These are phyloP conservation scores for Vitis rupestris DNA, from an alignment of 164 flowering plant species.

Conservation along the genomic window DNA sequence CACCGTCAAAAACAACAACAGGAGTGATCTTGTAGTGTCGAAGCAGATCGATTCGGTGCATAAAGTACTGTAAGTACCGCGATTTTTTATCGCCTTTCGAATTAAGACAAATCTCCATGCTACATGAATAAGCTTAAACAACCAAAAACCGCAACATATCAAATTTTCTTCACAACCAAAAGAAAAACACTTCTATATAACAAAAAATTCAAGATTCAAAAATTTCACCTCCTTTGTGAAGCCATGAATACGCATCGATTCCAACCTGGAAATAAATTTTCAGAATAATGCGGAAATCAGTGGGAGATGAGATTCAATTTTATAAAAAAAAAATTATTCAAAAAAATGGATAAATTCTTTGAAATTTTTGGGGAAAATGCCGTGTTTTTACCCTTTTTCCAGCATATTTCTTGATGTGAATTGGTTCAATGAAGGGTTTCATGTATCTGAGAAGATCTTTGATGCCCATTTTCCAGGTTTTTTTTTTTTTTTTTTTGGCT, in stretches of 20 bases:
- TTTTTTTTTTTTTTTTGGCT: not conserved
- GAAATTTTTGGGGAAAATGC: not conserved
- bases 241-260: conserved; percentile 91
- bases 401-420: conserved; percentile 70
- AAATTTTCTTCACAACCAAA: not conserved
- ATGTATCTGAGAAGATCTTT: conserved; percentile 75
- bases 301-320: not conserved
- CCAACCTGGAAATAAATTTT: conserved; percentile 55
- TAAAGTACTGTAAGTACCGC: conserved; percentile 63
- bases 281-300: not conserved
- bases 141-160: not conserved
- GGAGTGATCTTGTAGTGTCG: conserved; percentile 64
- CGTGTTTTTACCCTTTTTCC: conserved; percentile 58
- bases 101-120: conserved; percentile 75
- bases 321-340: not conserved
- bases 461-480: conserved; percentile 59
- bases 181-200: not conserved
- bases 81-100: conserved; percentile 44
- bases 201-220: not conserved
- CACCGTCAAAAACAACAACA: conserved; percentile 88
- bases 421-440: conserved; percentile 66
- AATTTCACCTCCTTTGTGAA: conserved; percentile 85
- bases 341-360: not conserved
- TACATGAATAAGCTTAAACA: conserved; percentile 79
- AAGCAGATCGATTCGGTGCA: conserved; percentile 82